A percentile compares a stretch with the other conserved stretches of the same genome.
phyloP scores from a whole-genome alignment of 345 rosid genomes.

The Eucalyptus pauciflora region DNA sequence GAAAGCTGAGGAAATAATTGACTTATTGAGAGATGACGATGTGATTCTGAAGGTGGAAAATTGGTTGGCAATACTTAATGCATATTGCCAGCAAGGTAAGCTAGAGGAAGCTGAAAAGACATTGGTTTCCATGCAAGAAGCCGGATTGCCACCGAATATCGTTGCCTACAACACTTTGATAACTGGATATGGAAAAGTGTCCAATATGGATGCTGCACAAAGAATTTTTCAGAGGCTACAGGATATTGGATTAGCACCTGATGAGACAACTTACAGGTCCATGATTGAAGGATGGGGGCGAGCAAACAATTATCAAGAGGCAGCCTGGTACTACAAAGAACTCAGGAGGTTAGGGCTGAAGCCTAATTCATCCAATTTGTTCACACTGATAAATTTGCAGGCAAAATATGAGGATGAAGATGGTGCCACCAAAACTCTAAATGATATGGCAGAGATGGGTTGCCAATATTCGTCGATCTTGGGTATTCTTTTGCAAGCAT shows the following conservation, averaged over 20 bases:
- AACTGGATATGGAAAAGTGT: slow-evolving; percentile 75
- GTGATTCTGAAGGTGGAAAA: slow-evolving; percentile 49
- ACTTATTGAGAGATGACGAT: slow-evolving; percentile 42
- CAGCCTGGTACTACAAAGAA: slow-evolving; percentile 44
- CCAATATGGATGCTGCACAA: slow-evolving; percentile 63
- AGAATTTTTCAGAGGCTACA: slow-evolving; percentile 24
- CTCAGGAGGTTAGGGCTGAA: slow-evolving; percentile 53
- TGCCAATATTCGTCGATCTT: slow-evolving; percentile 67
- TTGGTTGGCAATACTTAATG: slow-evolving; percentile 82
- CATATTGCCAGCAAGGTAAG: slow-evolving; percentile 76
- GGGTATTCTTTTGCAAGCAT: slow-evolving; percentile 57
- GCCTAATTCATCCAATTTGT: slow-evolving; percentile 77
- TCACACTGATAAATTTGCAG: slow-evolving; percentile 65
- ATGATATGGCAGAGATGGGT: slow-evolving; percentile 62
- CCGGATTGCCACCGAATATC: slow-evolving; percentile 41
- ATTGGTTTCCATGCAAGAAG: slow-evolving; percentile 42
- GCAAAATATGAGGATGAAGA: slow-evolving; percentile 58
- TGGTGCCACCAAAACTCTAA: slow-evolving; percentile 47
- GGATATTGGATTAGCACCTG: slow-evolving; percentile 52
- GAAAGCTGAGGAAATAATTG: slow-evolving; percentile 67
- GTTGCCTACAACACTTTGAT: slow-evolving; percentile 72
- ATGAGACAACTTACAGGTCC: slow-evolving; percentile 78
- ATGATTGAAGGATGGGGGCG: slow-evolving; percentile 99
- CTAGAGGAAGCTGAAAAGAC: slow-evolving; percentile 57
- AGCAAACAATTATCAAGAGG: slow-evolving; percentile 32